Evolutionary conservation across 139 green algal species (phyloP).

Genomic region (Choricystis sp.): DNA sequence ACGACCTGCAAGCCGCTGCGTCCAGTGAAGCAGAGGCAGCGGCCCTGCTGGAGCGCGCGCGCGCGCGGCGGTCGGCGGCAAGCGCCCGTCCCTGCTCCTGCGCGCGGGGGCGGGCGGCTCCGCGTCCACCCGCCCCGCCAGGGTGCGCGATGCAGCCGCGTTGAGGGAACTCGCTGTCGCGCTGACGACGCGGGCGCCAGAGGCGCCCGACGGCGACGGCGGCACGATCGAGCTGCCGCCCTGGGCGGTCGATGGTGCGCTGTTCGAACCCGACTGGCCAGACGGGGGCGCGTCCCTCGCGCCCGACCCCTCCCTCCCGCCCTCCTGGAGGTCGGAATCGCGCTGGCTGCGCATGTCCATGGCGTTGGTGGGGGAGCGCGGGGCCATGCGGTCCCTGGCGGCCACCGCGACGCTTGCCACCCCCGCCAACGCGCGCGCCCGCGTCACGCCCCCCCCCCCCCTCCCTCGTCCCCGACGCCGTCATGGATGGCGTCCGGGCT

Average conservation of each 20-base stretch:
- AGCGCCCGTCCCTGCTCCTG: neutral
- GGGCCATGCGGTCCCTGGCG: neutral
- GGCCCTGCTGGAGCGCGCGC: neutral
- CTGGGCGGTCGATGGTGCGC: neutral
- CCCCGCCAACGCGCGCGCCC: neutral
- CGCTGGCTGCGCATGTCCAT: neutral
- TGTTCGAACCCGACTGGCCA: neutral
- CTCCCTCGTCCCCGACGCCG: neutral
- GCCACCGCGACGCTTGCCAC: neutral
- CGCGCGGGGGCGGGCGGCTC: too few species aligned
- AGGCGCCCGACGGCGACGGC: neutral
- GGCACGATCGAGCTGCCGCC: neutral
- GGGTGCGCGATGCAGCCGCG: neutral
- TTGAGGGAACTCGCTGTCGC: neutral
- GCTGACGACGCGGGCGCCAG: neutral
- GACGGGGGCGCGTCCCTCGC: neutral
- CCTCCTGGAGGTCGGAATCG: neutral
- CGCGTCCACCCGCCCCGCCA: neutral
- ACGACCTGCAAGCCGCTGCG: neutral
- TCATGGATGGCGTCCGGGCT: neutral
- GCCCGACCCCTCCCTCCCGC: neutral
- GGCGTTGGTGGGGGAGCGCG: neutral
- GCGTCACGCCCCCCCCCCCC: neutral
- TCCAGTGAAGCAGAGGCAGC: neutral
- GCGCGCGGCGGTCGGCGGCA: neutral